Conservation (phyloP, 495 filamentous ascomycete species). For the Daldinia concentrica region DNA sequence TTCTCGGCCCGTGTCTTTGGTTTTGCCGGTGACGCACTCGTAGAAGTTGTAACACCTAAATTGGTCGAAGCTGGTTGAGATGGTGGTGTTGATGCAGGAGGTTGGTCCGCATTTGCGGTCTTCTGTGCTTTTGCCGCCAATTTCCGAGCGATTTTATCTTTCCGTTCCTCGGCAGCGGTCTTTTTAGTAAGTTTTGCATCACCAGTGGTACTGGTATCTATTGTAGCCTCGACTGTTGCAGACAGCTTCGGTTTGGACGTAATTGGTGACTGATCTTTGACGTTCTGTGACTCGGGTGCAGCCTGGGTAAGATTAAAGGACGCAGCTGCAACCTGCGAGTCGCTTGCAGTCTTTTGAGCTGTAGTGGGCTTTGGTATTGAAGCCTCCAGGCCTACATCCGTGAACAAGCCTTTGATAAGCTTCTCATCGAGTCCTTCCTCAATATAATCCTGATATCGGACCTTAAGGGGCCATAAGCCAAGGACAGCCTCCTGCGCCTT, state of each 20-base stretch:
- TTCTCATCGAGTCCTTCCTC: conserved; percentile 74
- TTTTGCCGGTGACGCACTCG: conserved; percentile 39
- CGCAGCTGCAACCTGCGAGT: not conserved
- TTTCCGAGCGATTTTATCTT: conserved; percentile 78
- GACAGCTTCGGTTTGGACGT: conserved; percentile 20
- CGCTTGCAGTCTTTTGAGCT: conserved; percentile 9
- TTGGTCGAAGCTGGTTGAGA: conserved; percentile 21
- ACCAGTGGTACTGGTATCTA: conserved; percentile 17
- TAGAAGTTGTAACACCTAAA: conserved; percentile 19
- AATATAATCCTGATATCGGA: conserved; percentile 73
- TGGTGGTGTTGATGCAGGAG: conserved; percentile 35
- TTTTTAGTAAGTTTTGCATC: conserved; percentile 49
- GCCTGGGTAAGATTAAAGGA: conserved; percentile 3
- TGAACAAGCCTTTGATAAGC: conserved; percentile 70
- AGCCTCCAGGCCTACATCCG: conserved; percentile 66
- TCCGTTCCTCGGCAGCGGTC: conserved; percentile 68
- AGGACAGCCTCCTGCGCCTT: conserved; percentile 75
- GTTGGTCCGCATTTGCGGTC: conserved; percentile 36
- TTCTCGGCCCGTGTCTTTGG: conserved; percentile 54
- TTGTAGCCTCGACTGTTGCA: conserved; percentile 5
- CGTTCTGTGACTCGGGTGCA: conserved; percentile 14
- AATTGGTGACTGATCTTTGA: conserved; percentile 1
- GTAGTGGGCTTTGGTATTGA: conserved; percentile 46
- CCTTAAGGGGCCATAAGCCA: conserved; percentile 68
- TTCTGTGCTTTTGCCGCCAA: conserved; percentile 65